A percentile compares a stretch with the other conserved stretches of the same genome.
These are phyloP conservation scores for Dactylellina drechsleri DNA, from an alignment of 2,329 filamentous ascomycete genomes.

Conservation along the genomic window DNA sequence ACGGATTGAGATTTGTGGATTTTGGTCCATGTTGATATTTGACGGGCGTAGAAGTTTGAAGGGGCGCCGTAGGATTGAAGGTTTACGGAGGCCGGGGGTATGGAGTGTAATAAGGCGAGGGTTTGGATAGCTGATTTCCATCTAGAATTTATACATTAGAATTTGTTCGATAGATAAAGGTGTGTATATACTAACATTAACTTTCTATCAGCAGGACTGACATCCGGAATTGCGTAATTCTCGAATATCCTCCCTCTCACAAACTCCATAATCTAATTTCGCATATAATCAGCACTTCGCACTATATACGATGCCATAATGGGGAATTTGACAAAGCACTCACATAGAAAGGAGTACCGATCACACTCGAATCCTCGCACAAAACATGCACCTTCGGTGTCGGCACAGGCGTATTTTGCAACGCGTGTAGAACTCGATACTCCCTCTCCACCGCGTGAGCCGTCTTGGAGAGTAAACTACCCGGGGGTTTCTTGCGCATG, in stretches of 20 bases:
- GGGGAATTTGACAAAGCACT: background rate
- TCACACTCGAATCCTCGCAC: constrained; percentile 80
- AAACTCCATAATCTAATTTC: constrained; percentile 82
- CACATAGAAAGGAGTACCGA: constrained; percentile 89
- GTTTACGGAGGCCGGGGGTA: constrained; percentile 68
- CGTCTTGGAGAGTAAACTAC: constrained; percentile 87
- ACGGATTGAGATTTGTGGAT: constrained; percentile 82
- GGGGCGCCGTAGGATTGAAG: constrained; percentile 78
- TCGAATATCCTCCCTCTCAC: constrained; percentile 93
- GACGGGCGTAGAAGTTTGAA: constrained; percentile 82
- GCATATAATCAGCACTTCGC: background rate
- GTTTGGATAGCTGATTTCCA: constrained; percentile 87
- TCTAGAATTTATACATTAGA: constrained; percentile 3
- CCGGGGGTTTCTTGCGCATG: constrained; percentile 97
- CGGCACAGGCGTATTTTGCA: constrained; percentile 81
- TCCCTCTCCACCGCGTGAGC: constrained; percentile 97
- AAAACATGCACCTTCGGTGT: constrained; percentile 85
- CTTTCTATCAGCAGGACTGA: constrained; percentile 74
- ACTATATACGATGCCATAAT: background rate
- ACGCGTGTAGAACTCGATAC: constrained; percentile 86
- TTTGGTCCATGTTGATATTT: constrained; percentile 82
- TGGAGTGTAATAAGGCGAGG: constrained; percentile 85
- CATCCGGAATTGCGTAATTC: constrained; percentile 81
- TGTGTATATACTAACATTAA: constrained; percentile 70
- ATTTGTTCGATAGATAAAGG: background rate